Evolutionary conservation across 371 early-diverging fungal species (phyloP).

Genomic region (Massospora cicadina): DNA sequence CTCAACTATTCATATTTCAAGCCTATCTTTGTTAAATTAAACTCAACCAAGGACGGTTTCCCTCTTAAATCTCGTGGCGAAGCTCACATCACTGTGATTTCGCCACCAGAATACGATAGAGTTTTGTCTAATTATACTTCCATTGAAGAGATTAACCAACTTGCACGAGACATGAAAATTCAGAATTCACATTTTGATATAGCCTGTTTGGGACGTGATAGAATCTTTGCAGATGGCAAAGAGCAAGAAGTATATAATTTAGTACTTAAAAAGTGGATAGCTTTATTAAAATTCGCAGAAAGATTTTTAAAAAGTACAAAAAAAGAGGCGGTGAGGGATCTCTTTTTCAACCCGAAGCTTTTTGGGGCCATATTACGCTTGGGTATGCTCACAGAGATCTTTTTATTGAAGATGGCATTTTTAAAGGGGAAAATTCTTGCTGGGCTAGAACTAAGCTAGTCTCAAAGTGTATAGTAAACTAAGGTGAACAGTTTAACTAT

Average conservation of each 20-base stretch:
- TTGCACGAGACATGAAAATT: slow-evolving; percentile 30
- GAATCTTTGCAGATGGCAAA: slow-evolving; percentile 15
- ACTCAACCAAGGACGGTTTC: slow-evolving; percentile 24
- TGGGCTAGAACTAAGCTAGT: slow-evolving; percentile 19
- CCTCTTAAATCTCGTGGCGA: slow-evolving; percentile 38
- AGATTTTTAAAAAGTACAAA: slow-evolving; percentile 27
- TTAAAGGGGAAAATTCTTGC: slow-evolving; percentile 53
- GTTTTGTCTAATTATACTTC: slow-evolving; percentile 37
- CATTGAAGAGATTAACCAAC: slow-evolving; percentile 43
- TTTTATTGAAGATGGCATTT: slow-evolving; percentile 46
- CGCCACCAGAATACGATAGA: slow-evolving; percentile 46
- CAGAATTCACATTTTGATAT: slow-evolving; percentile 32
- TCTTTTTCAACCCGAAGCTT: slow-evolving; percentile 35
- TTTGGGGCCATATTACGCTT: slow-evolving; percentile 54
- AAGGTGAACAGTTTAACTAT: too few species aligned
- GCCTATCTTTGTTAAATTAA: slow-evolving; percentile 30
- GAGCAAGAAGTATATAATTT: slow-evolving; percentile 22
- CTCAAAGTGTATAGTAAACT: not conserved
- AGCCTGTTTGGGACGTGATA: slow-evolving; percentile 46
- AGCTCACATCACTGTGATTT: slow-evolving; percentile 55
- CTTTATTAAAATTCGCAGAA: slow-evolving; percentile 25
- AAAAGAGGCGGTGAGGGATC: slow-evolving; percentile 36
- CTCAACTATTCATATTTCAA: slow-evolving; percentile 34
- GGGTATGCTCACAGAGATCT: slow-evolving; percentile 45
- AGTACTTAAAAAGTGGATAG: slow-evolving; percentile 19